Percentiles rank a stretch among this genome's conserved stretches.
phyloP scores from a whole-genome alignment of 345 rosid genomes.

The Acer saccharum region DNA sequence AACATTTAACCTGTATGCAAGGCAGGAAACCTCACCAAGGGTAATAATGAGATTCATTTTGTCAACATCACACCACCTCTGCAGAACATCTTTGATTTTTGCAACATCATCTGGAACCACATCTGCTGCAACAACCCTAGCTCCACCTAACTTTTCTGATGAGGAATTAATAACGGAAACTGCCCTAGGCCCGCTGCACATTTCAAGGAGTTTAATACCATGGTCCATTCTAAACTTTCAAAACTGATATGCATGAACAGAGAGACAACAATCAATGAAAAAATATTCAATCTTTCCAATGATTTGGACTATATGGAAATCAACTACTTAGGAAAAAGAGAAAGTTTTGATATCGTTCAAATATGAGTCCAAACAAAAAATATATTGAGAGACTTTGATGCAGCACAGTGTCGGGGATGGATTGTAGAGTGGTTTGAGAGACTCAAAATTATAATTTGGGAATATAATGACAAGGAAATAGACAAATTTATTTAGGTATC shows the following conservation, averaged over 20 bases:
- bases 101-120: slow-evolving; percentile 81
- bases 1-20: neutral
- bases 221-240: neutral
- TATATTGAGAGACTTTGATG: neutral
- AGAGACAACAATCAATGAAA: neutral
- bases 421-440: too few species aligned
- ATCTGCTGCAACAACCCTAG: slow-evolving; percentile 71
- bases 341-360: neutral
- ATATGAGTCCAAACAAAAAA: slow-evolving; percentile 1
- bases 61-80: slow-evolving; percentile 79
- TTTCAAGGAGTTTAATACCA: slow-evolving; percentile 20
- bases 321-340: neutral
- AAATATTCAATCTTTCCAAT: neutral
- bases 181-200: slow-evolving; percentile 87
- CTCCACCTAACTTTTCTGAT: slow-evolving; percentile 85
- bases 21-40: slow-evolving; percentile 54
- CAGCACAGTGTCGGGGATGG: too few species aligned
- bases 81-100: slow-evolving; percentile 66
- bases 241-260: slow-evolving; percentile 7
- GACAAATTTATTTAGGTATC: too few species aligned
- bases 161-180: slow-evolving; percentile 71
- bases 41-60: slow-evolving; percentile 84
- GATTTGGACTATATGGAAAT: neutral
- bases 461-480: too few species aligned
- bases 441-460: too few species aligned